Conservation (phyloP, 1,284 basidiomycete species). For the Ganoderma lucidum region DNA sequence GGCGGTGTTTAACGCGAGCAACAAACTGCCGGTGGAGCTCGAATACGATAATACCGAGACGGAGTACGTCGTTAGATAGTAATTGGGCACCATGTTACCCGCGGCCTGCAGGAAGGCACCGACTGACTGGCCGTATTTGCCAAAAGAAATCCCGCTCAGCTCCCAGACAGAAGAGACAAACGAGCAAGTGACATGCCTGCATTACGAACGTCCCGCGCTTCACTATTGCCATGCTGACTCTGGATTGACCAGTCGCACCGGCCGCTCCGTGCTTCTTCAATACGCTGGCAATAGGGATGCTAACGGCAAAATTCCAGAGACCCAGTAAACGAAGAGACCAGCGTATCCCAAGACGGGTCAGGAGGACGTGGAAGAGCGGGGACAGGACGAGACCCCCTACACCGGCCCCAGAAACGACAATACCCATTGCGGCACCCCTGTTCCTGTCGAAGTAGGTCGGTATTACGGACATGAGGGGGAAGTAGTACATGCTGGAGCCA, state of each 20-base stretch:
- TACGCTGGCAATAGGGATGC: conserved; percentile 47
- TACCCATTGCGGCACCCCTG: conserved; percentile 55
- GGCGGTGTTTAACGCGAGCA: conserved; percentile 52
- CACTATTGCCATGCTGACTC: conserved; percentile 46
- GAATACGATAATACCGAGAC: conserved; percentile 50
- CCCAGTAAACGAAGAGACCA: conserved; percentile 51
- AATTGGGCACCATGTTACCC: conserved; percentile 53
- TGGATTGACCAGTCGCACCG: conserved; percentile 35
- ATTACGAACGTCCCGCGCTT: conserved; percentile 52
- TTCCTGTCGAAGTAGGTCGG: conserved; percentile 54
- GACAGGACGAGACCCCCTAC: conserved; percentile 55
- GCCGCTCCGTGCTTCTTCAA: conserved; percentile 39
- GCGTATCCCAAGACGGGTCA: conserved; percentile 45
- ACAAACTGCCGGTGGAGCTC: conserved; percentile 46
- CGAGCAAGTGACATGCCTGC: conserved; percentile 42
- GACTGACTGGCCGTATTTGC: conserved; percentile 40
- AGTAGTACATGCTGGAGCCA: conserved; percentile 54
- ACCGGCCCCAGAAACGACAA: conserved; percentile 51
- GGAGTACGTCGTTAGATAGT: conserved; percentile 54
- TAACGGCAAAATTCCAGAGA: conserved; percentile 49
- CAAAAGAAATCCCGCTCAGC: neutral
- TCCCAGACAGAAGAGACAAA: neutral
- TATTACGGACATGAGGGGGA: conserved; percentile 48
- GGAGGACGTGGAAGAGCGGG: conserved; percentile 48
- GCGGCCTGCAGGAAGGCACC: conserved; percentile 54